A percentile compares a stretch with the other conserved stretches of the same genome.
These are phyloP conservation scores for Coemansia sp. DNA, from an alignment of 192 early-diverging fungal genomes.

Conservation along the genomic window DNA sequence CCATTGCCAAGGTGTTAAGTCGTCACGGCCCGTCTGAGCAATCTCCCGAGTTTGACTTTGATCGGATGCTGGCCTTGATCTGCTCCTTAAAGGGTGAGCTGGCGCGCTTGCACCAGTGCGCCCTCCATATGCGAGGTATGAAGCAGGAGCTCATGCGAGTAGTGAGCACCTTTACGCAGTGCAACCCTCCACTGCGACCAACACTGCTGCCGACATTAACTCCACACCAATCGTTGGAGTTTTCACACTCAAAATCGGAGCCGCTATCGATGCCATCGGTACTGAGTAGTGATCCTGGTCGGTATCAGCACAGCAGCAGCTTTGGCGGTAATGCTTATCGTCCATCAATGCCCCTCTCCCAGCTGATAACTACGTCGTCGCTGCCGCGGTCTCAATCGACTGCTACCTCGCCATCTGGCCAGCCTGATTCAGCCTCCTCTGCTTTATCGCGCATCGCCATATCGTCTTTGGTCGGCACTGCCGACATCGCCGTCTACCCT, in stretches of 20 bases:
- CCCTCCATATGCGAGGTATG: not conserved
- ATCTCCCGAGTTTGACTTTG: not conserved
- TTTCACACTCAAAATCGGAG: not conserved
- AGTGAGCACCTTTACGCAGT: not conserved
- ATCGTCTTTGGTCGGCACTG: not conserved
- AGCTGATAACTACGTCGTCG: not conserved
- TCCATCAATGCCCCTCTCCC: not conserved
- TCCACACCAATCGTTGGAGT: not conserved
- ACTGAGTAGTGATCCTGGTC: not conserved
- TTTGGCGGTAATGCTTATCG: too few species aligned
- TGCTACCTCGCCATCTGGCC: not conserved
- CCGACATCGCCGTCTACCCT: not conserved
- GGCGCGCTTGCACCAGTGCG: constrained; percentile 4
- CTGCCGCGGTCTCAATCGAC: not conserved
- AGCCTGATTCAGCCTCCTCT: constrained; percentile 1
- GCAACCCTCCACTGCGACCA: not conserved
- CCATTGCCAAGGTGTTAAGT: not conserved
- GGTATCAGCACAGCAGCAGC: not conserved
- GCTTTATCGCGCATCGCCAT: constrained; percentile 1
- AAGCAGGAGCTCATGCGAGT: not conserved
- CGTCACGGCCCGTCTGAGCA: not conserved
- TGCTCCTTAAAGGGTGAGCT: not conserved
- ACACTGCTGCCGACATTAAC: not conserved
- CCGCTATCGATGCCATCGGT: not conserved
- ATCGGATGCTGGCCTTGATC: not conserved